Evolutionary conservation across 106 monocot genomes (phyloP), one percentile per base, ranked within the genome.

Genomic region (Dioscorea alata): DNA sequence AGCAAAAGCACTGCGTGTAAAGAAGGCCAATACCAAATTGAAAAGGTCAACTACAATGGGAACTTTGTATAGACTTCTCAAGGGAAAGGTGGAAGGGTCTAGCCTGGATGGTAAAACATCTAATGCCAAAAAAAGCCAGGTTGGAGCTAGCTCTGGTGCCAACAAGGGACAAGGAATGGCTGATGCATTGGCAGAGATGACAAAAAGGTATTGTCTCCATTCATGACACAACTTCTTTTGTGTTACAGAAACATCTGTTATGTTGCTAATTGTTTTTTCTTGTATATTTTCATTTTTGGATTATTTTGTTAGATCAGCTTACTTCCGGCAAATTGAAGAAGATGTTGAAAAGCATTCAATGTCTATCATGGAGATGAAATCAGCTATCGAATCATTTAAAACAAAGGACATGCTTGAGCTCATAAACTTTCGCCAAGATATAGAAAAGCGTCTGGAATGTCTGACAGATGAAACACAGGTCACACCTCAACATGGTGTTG

Each of bases 381-480:
- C 75, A 69, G 73, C 71, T 22, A 66, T 86, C 14, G 42, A 50
- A 63, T 69, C 75, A 1, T 82, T 86, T 57, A 60, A 51, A 21
- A 61, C 82, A 4, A 82, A 74, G 69, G 76, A 86, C 74, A 82
- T 82, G 82, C 19, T 32, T 18, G 79, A 82, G 61, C 82, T 86
- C 13, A 60, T 54, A 53, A 82, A 70, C 20, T 86, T 82, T 61
- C 79, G 80, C 33, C 51, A 74, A 52, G 60, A 82, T 52, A 72
- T 86, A 23, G 86, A 86, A 63, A 60, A 54, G 22, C 34, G 53
- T 22, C 82, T 86, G 31, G 86, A 79, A 51, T 69, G 64, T n/a
- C 74, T 86, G 20, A 82, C 79, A 42, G 86, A 86, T 79, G 86
- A 86, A 76, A 70, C 86, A 66, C 86, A 86, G 86, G 85, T 85